Conservation (phyloP, 768 basidiomycete genomes). For the Podaxis sp. region DNA sequence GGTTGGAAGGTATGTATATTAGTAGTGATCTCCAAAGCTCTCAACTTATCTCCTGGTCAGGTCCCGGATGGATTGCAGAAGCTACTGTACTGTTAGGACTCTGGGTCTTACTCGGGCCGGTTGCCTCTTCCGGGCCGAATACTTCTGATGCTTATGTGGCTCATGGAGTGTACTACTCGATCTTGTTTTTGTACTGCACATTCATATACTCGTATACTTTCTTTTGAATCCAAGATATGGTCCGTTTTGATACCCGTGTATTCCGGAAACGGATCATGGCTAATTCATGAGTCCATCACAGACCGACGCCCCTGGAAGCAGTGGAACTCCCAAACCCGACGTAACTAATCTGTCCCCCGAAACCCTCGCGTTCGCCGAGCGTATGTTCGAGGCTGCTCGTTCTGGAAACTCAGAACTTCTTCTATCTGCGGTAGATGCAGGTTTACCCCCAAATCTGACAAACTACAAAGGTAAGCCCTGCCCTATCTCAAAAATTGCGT, state of each 20-base stretch:
- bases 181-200: neutral
- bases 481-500: neutral
- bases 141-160: neutral
- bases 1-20: conserved; percentile 50
- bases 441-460: conserved; percentile 70
- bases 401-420: conserved; percentile 52
- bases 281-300: neutral
- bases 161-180: neutral
- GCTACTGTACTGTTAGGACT: conserved; percentile 1
- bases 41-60: conserved; percentile 16
- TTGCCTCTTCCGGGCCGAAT: neutral
- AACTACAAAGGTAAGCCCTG: conserved; percentile 59
- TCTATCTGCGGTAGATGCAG: conserved; percentile 60
- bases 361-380: conserved; percentile 57
- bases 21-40: neutral
- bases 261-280: neutral
- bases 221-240: conserved; percentile 1
- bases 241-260: neutral
- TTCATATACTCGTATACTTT: neutral
- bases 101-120: neutral
- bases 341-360: conserved; percentile 33
- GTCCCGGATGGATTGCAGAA: conserved; percentile 22
- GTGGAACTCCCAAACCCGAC: conserved; percentile 16
- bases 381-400: conserved; percentile 76
- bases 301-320: neutral